Percentiles rank a stretch among this genome's conserved stretches.
Evolutionary conservation across 305 asterid genomes (phyloP).

Genomic region (Fraxinus velutina): DNA sequence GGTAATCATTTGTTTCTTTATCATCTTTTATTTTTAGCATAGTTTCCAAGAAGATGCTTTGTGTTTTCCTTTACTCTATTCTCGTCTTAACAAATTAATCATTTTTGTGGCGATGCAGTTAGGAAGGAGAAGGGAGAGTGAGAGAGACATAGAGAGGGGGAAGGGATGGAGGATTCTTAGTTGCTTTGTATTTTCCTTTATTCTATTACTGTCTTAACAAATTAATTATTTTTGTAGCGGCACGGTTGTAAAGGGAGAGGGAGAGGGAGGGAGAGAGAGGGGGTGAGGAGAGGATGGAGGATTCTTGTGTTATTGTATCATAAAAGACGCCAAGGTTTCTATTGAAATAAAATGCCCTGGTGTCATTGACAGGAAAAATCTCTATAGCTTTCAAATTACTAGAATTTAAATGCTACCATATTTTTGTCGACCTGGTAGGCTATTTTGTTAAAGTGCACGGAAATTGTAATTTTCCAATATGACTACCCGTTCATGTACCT

Average conservation of each 20-base stretch:
- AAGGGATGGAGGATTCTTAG: not conserved
- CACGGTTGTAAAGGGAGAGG: not conserved
- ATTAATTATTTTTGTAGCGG: not conserved
- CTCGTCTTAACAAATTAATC: not conserved
- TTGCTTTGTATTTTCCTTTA: not conserved
- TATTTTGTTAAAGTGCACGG: not conserved
- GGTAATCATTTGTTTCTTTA: constrained; percentile 49
- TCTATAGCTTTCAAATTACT: not conserved
- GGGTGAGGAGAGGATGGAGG: not conserved
- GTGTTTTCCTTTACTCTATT: constrained; percentile 18
- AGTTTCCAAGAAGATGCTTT: constrained; percentile 17
- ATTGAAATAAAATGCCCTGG: not conserved
- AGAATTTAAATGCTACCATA: not conserved
- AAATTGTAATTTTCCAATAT: not conserved
- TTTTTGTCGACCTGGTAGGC: not conserved
- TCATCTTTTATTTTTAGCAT: constrained; percentile 18
- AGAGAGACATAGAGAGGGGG: not conserved
- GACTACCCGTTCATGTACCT: not conserved
- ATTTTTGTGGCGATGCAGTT: not conserved
- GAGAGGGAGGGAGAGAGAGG: not conserved
- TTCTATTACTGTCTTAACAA: constrained; percentile 1
- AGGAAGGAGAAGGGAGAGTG: not conserved
- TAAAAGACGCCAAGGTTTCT: not conserved
- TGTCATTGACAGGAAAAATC: not conserved
- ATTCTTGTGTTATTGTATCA: not conserved